phyloP scores from a whole-genome alignment of 768 basidiomycete genomes.

The Lanmaoa rubissima region DNA sequence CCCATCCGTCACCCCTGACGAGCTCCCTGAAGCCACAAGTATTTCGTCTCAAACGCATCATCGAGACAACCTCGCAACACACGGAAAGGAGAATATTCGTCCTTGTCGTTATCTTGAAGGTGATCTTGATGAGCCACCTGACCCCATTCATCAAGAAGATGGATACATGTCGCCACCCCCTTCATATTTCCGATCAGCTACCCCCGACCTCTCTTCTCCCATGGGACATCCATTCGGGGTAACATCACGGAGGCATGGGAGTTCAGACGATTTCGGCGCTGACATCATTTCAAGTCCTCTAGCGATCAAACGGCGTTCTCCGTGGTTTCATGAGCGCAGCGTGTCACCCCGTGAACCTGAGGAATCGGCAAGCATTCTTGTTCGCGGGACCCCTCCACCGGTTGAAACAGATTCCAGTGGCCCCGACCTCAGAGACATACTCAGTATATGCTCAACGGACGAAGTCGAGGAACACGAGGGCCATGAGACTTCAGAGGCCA shows the following conservation, averaged over 20 bases:
- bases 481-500: conserved; percentile 26
- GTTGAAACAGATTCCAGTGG: conserved; percentile 22
- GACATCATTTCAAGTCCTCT: conserved; percentile 41
- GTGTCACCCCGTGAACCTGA: neutral
- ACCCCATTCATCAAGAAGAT: conserved; percentile 68
- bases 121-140: conserved; percentile 38
- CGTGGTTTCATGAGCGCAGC: conserved; percentile 4
- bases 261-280: conserved; percentile 45
- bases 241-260: conserved; percentile 9
- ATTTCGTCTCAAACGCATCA: conserved; percentile 22
- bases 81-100: conserved; percentile 39
- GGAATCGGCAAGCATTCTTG: conserved; percentile 22
- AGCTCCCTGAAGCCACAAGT: conserved; percentile 33
- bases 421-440: conserved; percentile 45
- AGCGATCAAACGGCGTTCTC: conserved; percentile 21
- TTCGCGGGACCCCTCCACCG: conserved; percentile 30
- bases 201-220: conserved; percentile 69
- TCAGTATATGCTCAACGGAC: conserved; percentile 43
- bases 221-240: conserved; percentile 32
- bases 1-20: conserved; percentile 4
- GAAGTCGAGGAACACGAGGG: conserved; percentile 42
- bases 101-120: conserved; percentile 39
- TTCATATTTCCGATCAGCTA: conserved; percentile 47
- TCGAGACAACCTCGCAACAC: conserved; percentile 45
- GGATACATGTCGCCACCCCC: conserved; percentile 77